These are phyloP conservation scores for Fraxinus paxiana DNA, from an alignment of 305 asterid species.

Conservation along the genomic window DNA sequence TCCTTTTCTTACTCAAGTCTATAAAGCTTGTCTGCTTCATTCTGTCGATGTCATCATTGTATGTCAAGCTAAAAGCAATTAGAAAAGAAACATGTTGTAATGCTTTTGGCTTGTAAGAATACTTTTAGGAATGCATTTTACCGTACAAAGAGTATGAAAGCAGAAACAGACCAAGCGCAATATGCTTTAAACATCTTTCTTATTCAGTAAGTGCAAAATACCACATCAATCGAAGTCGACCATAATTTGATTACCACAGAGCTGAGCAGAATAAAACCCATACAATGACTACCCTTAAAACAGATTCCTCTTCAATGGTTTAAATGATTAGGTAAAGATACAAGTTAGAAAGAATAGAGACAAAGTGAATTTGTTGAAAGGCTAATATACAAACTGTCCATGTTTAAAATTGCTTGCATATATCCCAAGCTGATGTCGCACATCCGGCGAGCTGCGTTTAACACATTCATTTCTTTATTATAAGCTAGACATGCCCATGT, in stretches of 20 bases:
- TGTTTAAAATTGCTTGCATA: not conserved
- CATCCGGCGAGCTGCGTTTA: not conserved
- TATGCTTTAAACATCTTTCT: not conserved
- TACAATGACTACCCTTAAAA: not conserved
- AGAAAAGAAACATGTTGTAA: too few relatives aligned
- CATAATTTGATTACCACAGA: not conserved
- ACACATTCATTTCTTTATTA: not conserved
- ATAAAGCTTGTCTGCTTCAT: conserved; percentile 29
- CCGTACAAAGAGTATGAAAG: not conserved
- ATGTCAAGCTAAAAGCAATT: not conserved
- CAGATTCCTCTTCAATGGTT: not conserved
- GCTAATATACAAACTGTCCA: not conserved
- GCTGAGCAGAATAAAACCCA: not conserved
- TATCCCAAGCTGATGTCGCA: not conserved
- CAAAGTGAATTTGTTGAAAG: not conserved
- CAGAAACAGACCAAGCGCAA: not conserved
- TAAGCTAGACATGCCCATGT: not conserved
- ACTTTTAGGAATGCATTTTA: not conserved
- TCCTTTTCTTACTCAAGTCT: conserved; percentile 57
- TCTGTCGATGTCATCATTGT: conserved; percentile 4
- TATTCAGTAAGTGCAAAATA: not conserved
- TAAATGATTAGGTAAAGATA: not conserved
- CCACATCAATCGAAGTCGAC: too few relatives aligned
- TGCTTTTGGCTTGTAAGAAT: not conserved
- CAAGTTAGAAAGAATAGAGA: not conserved